These are phyloP conservation scores for Mycogone perniciosa DNA, from an alignment of 2,329 filamentous ascomycete species.

Conservation along the genomic window DNA sequence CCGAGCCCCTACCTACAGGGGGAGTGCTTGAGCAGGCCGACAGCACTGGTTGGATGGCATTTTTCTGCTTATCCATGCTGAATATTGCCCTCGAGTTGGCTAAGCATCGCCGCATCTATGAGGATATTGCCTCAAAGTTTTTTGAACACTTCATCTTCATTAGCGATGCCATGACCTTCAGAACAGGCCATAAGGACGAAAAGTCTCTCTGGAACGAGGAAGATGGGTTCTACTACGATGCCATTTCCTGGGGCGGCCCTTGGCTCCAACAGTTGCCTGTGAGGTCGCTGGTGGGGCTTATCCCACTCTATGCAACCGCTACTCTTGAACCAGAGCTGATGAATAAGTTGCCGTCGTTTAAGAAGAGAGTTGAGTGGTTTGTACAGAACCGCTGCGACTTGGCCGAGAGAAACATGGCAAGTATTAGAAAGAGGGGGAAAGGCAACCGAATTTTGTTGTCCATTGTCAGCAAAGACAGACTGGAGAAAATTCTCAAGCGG, in stretches of 20 bases:
- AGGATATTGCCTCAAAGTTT: conserved; percentile 96
- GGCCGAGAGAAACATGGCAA: conserved; percentile 89
- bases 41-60: conserved; percentile 98
- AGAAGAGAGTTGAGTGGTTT: conserved; percentile 91
- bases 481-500: conserved; percentile 78
- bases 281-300: conserved; percentile 84
- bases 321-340: conserved; percentile 92
- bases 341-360: conserved; percentile 86
- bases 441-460: conserved; percentile 81
- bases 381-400: conserved; percentile 80
- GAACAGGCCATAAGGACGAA: conserved; percentile 60
- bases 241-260: conserved; percentile 91
- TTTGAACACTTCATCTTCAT: conserved; percentile 99
- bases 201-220: conserved; percentile 93
- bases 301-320: conserved; percentile 85
- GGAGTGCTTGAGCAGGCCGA: conserved; percentile 93
- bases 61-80: conserved; percentile 93
- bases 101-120: conserved; percentile 90
- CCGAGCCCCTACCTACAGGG: conserved; percentile 87
- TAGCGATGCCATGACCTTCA: conserved; percentile 93
- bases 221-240: conserved; percentile 97
- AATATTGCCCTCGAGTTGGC: conserved; percentile 94
- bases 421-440: conserved; percentile 84
- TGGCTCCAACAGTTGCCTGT: conserved; percentile 91
- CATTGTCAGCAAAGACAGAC: conserved; percentile 86